Percentiles rank a stretch among this genome's conserved stretches.
phyloP scores from a whole-genome alignment of 2,329 filamentous ascomycete genomes.

The Dactylellina cionopaga region DNA sequence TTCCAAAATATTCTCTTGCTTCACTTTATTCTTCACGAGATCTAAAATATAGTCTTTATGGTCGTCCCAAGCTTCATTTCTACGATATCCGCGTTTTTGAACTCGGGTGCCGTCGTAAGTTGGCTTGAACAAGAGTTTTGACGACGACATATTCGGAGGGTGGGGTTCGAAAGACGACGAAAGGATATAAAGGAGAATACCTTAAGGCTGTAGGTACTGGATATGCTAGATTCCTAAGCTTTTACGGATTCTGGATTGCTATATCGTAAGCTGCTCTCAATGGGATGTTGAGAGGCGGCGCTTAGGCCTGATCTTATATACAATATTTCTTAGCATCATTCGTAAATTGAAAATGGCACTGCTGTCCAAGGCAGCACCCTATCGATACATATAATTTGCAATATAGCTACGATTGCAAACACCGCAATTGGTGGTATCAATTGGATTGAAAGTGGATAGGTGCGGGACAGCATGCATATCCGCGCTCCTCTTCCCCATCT shows the following conservation, averaged over 20 bases:
- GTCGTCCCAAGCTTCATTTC: slow-evolving; percentile 35
- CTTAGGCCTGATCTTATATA: slow-evolving; percentile 14
- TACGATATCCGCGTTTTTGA: slow-evolving; percentile 34
- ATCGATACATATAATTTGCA: too few species aligned
- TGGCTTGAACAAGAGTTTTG: slow-evolving; percentile 27
- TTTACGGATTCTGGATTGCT: too few species aligned
- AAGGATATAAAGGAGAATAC: too few species aligned
- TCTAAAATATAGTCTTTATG: slow-evolving; percentile 39
- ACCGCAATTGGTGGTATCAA: too few species aligned
- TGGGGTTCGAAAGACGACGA: too few species aligned
- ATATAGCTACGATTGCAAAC: too few species aligned
- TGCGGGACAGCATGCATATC: neutral
- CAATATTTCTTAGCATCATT: neutral
- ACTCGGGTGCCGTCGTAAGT: slow-evolving; percentile 29
- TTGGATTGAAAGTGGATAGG: too few species aligned
- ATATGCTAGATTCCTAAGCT: too few species aligned
- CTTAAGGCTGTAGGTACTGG: too few species aligned
- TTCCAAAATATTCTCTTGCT: slow-evolving; percentile 20
- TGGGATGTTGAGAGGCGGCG: neutral
- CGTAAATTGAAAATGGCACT: too few species aligned
- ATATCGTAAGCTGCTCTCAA: too few species aligned
- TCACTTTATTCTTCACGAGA: slow-evolving; percentile 15
- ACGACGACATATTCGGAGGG: neutral
- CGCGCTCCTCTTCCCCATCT: neutral
- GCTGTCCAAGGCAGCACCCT: too few species aligned